Conservation (phyloP, 2,329 filamentous ascomycete species). For the Trichophyton mentagrophytes region DNA sequence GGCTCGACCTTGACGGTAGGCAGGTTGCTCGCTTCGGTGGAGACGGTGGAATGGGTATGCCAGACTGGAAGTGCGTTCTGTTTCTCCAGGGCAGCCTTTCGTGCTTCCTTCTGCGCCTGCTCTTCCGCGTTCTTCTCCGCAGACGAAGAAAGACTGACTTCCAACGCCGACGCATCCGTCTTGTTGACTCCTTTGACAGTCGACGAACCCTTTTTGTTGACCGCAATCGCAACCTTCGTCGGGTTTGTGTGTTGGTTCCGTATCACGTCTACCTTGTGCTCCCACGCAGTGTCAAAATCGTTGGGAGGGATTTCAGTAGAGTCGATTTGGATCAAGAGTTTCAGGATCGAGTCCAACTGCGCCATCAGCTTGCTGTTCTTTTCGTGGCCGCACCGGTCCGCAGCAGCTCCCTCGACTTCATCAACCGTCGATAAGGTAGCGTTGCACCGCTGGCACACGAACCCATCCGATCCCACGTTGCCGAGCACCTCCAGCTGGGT, state of each 20-base stretch:
- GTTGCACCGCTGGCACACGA: conserved; percentile 70
- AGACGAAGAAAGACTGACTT: conserved; percentile 38
- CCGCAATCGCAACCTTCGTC: conserved; percentile 29
- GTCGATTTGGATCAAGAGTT: conserved; percentile 38
- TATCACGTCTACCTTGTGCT: conserved; percentile 35
- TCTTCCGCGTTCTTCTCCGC: conserved; percentile 39
- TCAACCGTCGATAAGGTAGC: conserved; percentile 33
- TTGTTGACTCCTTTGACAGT: conserved; percentile 31
- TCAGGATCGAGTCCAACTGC: conserved; percentile 35
- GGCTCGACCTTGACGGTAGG: conserved; percentile 9
- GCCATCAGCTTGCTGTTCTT: conserved; percentile 39
- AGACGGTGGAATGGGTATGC: conserved; percentile 40
- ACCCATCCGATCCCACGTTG: conserved; percentile 53
- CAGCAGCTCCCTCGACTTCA: conserved; percentile 32
- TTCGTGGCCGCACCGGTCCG: conserved; percentile 37
- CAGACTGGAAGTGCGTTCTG: conserved; percentile 42
- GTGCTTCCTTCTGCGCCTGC: conserved; percentile 35
- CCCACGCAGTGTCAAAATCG: conserved; percentile 38
- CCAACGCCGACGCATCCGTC: conserved; percentile 33
- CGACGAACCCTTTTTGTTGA: conserved; percentile 24
- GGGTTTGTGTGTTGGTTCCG: conserved; percentile 33
- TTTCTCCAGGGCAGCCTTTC: conserved; percentile 37
- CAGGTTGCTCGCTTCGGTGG: conserved; percentile 11
- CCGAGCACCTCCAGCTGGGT: conserved; percentile 83
- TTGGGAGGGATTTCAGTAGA: conserved; percentile 36